Evolutionary conservation across 2,329 filamentous ascomycete species (phyloP), one percentile per base, ranked within the genome.

Genomic region (Davidsoniella neocaledoniae): DNA sequence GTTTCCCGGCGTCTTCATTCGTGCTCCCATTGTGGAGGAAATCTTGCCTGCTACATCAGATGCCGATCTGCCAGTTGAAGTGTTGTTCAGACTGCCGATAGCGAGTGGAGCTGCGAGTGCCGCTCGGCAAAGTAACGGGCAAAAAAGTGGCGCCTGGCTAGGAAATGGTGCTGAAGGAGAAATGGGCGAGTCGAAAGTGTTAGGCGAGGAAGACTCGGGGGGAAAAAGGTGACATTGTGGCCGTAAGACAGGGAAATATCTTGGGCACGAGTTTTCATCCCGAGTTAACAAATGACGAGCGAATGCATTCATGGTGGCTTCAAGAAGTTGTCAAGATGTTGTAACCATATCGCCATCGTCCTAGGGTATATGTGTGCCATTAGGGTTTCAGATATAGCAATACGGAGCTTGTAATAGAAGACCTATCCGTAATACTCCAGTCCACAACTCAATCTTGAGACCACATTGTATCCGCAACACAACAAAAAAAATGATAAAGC

Each of bases 261-360:
- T 83, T 96, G 58, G 91, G 87, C 3, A 95, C 84, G 2, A 95
- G 88, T 59, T 98, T 96, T 61, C 91, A 96, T 59, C 91, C 91
- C 0, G 91, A 98, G 64, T 64, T 98, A 63, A 96, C 90, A 0
- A 76, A 79, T 6, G 91, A 98, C 66, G 70, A 79, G 51, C 75
- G 91, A 50, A 93, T 96, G 59, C 91, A 98, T 64, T 72, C 77
- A 4, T 96, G 91, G 91, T 98, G 91, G 91, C 60, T 98, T 61
- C 68, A 73, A 57, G 77, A 90, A 64, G 83, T 64, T 49, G 45
- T 64, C 10, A 40, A 33, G 43, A 25, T 25, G 12, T 16, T 45
- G 25, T 12, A 19, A 7, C 9, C 4, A 29, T 29, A 29, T 21
- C 19, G 26, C 26, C 10, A 29, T 29, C 2, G 26, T 29, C 26